Base-by-base conservation (phyloP, 495 filamentous ascomycete species). In the Penicillium canariense region DNA sequence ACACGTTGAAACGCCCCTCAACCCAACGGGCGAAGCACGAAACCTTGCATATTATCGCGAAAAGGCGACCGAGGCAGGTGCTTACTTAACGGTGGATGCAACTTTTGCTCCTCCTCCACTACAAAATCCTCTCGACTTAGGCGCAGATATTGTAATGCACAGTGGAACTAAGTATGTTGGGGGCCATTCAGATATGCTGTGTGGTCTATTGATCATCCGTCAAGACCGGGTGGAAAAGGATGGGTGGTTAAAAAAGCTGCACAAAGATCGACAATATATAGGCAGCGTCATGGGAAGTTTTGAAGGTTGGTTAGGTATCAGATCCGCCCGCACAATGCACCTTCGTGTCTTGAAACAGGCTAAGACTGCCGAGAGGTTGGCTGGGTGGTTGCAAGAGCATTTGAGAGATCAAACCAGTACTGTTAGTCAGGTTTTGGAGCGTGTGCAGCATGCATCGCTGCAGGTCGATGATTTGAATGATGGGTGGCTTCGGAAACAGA, bases 111-210 rank as follows among this genome's bases (percentile, higher is more conserved):
- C 93, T n/a, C 93, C 93, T 23, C 85, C 85, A 25, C 77, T 97
- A 43, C 86, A 88, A 66, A 88, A 96, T 62, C 93, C 93, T 4
- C 89, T 96, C 55, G 44, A 62, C 30, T 83, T 76, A 61, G 91
- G 90, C 44, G 89, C 85, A 3, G 91, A 96, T 69, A 71, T 88
- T 5, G 84, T 96, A 12, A 86, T 96, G 86, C 93, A 97, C 68
- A 84, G 78, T 34, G 93, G 89, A 9, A 95, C 91, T 5, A 97
- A 97, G 78, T 97, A 96, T 68, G 79, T 97, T 50, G 93, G 93
- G n/a, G 93, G 93, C 1, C 93, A 97, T 70, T 88, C 84, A 52
- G 93, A 97, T 73, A 77, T 97, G 77, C 81, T 97, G 1, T 89
- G 88, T 59, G 93, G 93, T 4, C 84, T 95, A 23, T 72, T 97